Conservation (phyloP, 345 rosid genomes). For the Gossypium ekmanianum region DNA sequence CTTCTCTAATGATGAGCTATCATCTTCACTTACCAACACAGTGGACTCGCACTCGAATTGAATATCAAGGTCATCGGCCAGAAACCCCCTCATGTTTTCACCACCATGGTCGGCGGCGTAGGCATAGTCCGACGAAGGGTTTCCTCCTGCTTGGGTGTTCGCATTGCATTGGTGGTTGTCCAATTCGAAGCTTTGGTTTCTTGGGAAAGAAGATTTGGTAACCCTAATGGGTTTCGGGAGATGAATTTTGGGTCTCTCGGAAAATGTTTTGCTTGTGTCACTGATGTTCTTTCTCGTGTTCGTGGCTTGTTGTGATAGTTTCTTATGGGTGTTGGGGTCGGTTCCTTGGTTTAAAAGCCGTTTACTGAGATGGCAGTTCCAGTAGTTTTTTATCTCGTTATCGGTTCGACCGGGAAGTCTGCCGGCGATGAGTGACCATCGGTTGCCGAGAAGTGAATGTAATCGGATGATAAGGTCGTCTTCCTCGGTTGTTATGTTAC, state of each 20-base stretch:
- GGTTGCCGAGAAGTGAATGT: conserved; percentile 55
- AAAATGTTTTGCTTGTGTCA: not conserved
- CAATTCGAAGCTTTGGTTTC: conserved; percentile 32
- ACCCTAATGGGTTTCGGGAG: conserved; percentile 24
- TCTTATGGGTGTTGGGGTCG: conserved; percentile 34
- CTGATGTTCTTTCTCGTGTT: conserved; percentile 8
- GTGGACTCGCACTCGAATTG: conserved; percentile 21
- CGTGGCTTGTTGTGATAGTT: conserved; percentile 15
- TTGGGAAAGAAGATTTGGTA: conserved; percentile 21
- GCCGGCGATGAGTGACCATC: conserved; percentile 68
- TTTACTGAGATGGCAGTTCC: conserved; percentile 57
- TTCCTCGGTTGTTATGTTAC: conserved; percentile 50
- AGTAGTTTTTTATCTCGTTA: conserved; percentile 67
- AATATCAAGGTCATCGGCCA: too few relatives aligned
- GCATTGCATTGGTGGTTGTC: conserved; percentile 1
- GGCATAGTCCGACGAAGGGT: too few relatives aligned
- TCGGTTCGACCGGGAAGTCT: conserved; percentile 65
- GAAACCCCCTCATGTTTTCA: too few relatives aligned
- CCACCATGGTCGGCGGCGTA: too few relatives aligned
- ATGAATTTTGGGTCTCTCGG: conserved; percentile 27
- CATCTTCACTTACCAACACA: not conserved
- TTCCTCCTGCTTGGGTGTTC: too few relatives aligned
- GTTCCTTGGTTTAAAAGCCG: conserved; percentile 31
- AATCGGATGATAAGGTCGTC: conserved; percentile 55
- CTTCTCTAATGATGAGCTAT: conserved; percentile 26